Evolutionary conservation across 2,329 filamentous ascomycete genomes (phyloP), one percentile per base, ranked within the genome.

Genomic region (Fusarium agapanthi): DNA sequence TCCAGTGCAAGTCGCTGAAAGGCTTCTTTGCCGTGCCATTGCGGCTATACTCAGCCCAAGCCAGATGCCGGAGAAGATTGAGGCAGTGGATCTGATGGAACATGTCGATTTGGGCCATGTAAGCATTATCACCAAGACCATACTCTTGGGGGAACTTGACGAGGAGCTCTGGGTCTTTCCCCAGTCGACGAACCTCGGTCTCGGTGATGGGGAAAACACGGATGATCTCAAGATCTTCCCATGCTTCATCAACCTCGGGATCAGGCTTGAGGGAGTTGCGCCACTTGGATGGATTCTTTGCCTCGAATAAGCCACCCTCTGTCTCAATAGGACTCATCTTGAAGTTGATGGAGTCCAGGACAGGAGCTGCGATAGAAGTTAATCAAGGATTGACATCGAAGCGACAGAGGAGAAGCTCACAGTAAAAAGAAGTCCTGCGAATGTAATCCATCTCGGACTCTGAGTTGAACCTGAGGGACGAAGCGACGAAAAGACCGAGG

Each of bases 11-110:
- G n/a, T 65, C 60, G 11, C 22, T 32, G 6, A 65, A 65, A 4
- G 48, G 63, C 20, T 65, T 65, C 12, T 65, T 65, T 4, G 48
- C 48, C 1, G 63, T 65, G 2, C 63, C 63, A 6, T 64, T 65
- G 9, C 63, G 63, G 14, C 64, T 20, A 10, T 65, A 65, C 20
- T 65, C 63, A 0, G 48, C 43, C 63, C 59, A 65, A 22, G 59
- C 60, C 1, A 65, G 11, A 9, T 65, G 63, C 0, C 63, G 48
- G 6, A 65, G 63, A 7, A 65, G 48, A 15, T 65, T 65, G 4
- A 65, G 63, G 15, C 63, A 65, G n/a, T 57, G 63, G 13, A 65
- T 57, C 12, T 65, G 63, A 28, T 65, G 63, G 4, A 65, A 65
- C 60, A 65, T 65, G 4, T 65, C 63, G 12, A 65, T 65, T 7